A percentile compares a stretch with the other conserved stretches of the same genome.
phyloP scores from a whole-genome alignment of 73 alveolate genomes.

The Durusdinium trenchii region DNA sequence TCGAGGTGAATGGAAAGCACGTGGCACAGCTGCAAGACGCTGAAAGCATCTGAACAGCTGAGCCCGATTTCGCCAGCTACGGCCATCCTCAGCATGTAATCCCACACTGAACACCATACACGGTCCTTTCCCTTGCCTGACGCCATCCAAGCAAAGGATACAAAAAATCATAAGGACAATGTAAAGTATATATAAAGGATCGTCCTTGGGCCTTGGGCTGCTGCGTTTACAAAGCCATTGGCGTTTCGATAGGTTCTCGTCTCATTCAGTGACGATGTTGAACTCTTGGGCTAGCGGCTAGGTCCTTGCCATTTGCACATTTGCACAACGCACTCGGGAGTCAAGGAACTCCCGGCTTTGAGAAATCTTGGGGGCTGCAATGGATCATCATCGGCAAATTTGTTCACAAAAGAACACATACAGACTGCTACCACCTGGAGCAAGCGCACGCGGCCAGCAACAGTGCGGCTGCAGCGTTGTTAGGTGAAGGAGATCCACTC shows the following conservation, averaged over 20 bases:
- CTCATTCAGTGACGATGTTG: no score
- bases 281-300: no score
- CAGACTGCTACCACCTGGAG: no score
- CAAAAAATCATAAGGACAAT: not conserved
- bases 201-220: no score
- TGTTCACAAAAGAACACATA: no score
- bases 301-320: no score
- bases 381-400: no score
- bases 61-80: not conserved
- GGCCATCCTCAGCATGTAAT: not conserved
- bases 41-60: not conserved
- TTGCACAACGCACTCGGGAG: no score
- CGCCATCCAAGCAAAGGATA: no score
- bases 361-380: not conserved
- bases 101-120: not conserved
- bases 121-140: no score
- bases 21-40: not conserved
- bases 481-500: conserved; percentile 86
- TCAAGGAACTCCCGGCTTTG: not conserved
- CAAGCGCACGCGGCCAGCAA: not conserved
- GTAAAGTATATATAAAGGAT: not conserved
- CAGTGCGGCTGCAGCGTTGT: not conserved
- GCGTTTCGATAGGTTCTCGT: no score
- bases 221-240: no score
- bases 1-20: conserved; percentile 80